phyloP scores from a whole-genome alignment of 2,329 filamentous ascomycete species.

The Malbranchea cinnamomea region DNA sequence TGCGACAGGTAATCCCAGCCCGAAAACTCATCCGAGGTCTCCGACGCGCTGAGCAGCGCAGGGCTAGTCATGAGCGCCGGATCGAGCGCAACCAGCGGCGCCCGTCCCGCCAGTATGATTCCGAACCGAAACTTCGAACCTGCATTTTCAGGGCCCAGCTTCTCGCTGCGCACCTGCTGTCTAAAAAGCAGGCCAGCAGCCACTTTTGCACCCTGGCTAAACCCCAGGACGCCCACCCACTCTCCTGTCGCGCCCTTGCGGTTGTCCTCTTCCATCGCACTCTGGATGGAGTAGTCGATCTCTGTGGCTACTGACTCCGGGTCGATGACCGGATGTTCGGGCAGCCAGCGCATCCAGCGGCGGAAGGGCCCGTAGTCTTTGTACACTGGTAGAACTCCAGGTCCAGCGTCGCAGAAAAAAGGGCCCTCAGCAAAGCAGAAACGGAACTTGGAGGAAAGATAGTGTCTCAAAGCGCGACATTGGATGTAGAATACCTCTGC shows the following conservation, averaged over 20 bases:
- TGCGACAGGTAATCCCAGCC: no score
- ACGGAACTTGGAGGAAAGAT: constrained; percentile 45
- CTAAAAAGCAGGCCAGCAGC: constrained; percentile 41
- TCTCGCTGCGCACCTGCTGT: constrained; percentile 7
- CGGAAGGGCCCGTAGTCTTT: constrained; percentile 50
- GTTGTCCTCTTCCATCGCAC: constrained; percentile 22
- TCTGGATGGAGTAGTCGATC: constrained; percentile 35
- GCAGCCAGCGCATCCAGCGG: constrained; percentile 47
- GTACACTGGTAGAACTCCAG: constrained; percentile 51
- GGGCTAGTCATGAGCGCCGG: neutral
- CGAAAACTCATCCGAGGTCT: neutral
- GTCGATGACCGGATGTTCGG: constrained; percentile 28
- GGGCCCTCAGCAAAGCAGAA: constrained; percentile 60
- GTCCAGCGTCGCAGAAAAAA: constrained; percentile 41
- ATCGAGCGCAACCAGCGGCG: constrained; percentile 5
- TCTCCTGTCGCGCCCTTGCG: constrained; percentile 33
- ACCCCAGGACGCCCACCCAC: constrained; percentile 49
- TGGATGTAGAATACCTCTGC: constrained; percentile 54
- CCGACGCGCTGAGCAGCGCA: no score
- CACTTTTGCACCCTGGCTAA: constrained; percentile 52
- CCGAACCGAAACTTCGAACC: constrained; percentile 8
- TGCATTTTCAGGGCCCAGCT: neutral
- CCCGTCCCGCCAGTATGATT: constrained; percentile 8
- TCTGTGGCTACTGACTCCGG: constrained; percentile 29
- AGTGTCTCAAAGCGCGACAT: constrained; percentile 40